phyloP scores from a whole-genome alignment of 2,329 filamentous ascomycete species.

The Ceratocystis colombiana region DNA sequence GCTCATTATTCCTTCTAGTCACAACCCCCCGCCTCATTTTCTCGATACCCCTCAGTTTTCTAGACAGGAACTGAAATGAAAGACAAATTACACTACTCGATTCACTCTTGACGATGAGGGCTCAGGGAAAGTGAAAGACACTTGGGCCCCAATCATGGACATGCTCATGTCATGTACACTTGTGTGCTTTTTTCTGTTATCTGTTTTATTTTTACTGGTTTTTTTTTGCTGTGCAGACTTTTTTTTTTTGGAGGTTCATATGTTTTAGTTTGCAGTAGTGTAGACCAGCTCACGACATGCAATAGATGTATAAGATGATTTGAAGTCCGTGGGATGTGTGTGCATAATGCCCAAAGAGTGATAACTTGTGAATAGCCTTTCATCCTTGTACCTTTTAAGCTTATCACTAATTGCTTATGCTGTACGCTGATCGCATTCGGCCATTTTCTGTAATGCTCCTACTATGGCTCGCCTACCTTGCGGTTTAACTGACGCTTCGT shows the following conservation, averaged over 20 bases:
- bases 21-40: slow-evolving; percentile 3
- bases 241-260: slow-evolving; percentile 8
- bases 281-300: slow-evolving; percentile 6
- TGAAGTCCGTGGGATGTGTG: no score
- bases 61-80: slow-evolving; percentile 25
- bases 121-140: slow-evolving; percentile 8
- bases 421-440: neutral
- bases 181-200: slow-evolving; percentile 2
- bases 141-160: neutral
- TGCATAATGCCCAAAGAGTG: no score
- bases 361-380: no score
- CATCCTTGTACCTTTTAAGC: no score
- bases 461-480: slow-evolving; percentile 37
- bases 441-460: slow-evolving; percentile 1
- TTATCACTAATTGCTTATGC: neutral
- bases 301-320: slow-evolving; percentile 9
- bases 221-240: slow-evolving; percentile 34
- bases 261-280: slow-evolving; percentile 7
- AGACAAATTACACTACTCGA: slow-evolving; percentile 16
- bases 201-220: slow-evolving; percentile 20
- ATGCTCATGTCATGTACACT: slow-evolving; percentile 8
- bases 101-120: slow-evolving; percentile 24
- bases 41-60: slow-evolving; percentile 18
- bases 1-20: slow-evolving; percentile 5
- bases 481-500: slow-evolving; percentile 40